phyloP scores from a whole-genome alignment of 306 rosid species.

The Cicer pinnatifidum region DNA sequence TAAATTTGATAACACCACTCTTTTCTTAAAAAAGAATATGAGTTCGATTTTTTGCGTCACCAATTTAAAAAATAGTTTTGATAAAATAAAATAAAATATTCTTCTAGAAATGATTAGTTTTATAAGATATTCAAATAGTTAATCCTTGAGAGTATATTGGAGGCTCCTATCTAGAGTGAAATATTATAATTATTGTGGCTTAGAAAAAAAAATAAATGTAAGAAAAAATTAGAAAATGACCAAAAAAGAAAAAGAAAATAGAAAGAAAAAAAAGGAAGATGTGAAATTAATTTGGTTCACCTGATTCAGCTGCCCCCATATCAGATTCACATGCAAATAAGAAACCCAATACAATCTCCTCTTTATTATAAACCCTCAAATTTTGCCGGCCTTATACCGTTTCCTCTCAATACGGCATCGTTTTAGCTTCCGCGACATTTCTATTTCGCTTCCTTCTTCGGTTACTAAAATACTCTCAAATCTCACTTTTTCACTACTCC shows the following conservation, averaged over 20 bases:
- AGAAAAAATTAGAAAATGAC: too few relatives aligned
- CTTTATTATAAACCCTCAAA: conserved; percentile 40
- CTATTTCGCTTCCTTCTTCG: conserved; percentile 46
- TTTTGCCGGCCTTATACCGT: conserved; percentile 70
- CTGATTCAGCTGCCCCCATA: conserved; percentile 44
- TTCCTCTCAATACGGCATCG: conserved; percentile 44
- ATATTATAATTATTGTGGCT: too few relatives aligned
- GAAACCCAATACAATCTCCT: background rate
- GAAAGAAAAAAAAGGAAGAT: background rate
- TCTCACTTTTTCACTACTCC: conserved; percentile 39
- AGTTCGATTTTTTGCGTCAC: too few relatives aligned
- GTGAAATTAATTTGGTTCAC: conserved; percentile 49
- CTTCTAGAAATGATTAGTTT: too few relatives aligned
- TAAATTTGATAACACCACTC: too few relatives aligned
- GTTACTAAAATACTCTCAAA: conserved; percentile 47
- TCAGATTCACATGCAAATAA: conserved; percentile 54
- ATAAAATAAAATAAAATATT: too few relatives aligned
- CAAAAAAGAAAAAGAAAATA: background rate
- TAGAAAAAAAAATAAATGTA: too few relatives aligned
- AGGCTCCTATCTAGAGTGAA: too few relatives aligned
- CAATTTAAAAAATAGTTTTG: too few relatives aligned
- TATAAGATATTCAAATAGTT: too few relatives aligned
- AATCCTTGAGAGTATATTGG: too few relatives aligned
- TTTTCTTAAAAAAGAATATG: too few relatives aligned
- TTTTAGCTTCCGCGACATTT: conserved; percentile 42